Evolutionary conservation across 257 asterid species (phyloP).

Genomic region (Ehretia macrophylla): DNA sequence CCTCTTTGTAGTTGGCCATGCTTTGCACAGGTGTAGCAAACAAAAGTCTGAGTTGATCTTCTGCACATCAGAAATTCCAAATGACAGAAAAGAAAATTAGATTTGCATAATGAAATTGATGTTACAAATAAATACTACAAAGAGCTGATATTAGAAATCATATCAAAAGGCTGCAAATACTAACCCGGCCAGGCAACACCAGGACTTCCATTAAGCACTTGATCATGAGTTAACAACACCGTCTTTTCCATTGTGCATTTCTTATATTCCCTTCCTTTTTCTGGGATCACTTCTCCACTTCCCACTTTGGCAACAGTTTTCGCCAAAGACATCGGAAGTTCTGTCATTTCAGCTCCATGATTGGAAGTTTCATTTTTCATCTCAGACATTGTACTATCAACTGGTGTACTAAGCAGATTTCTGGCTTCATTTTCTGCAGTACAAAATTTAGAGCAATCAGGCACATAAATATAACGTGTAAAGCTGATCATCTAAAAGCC

Average conservation of each 20-base stretch:
- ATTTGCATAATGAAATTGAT: too few species aligned
- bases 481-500: too few species aligned
- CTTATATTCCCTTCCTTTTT: too few species aligned
- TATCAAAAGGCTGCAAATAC: background rate
- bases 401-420: constrained; percentile 24
- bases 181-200: background rate
- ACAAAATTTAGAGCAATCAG: background rate
- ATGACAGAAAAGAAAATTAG: too few species aligned
- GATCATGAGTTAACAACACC: too few species aligned
- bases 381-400: background rate
- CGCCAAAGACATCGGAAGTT: too few species aligned
- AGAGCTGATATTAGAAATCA: too few species aligned
- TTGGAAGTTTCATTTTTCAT: background rate
- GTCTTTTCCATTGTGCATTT: background rate
- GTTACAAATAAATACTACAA: too few species aligned
- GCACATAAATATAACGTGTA: background rate
- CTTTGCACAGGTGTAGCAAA: constrained; percentile 34
- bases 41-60: constrained; percentile 26
- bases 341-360: too few species aligned
- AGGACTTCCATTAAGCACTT: background rate
- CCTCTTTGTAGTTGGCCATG: background rate
- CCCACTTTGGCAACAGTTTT: too few species aligned
- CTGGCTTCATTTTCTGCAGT: constrained; percentile 34
- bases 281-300: too few species aligned
- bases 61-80: constrained; percentile 19